Percentiles rank a stretch among this genome's conserved stretches.
Evolutionary conservation across 2,329 filamentous ascomycete species (phyloP).

Genomic region (Fusarium scirpi): DNA sequence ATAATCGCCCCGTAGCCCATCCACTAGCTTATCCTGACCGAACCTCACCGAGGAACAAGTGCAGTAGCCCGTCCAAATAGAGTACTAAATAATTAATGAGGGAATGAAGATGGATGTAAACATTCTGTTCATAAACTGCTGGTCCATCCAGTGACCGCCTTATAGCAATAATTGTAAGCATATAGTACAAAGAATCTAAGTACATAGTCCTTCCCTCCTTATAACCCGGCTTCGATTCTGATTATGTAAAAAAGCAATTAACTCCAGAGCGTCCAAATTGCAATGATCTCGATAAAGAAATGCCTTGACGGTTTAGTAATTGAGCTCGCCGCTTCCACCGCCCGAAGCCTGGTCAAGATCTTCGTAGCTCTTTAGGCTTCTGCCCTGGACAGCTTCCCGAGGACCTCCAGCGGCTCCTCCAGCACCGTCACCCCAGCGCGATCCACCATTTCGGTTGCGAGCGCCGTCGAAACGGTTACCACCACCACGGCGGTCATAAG

Average conservation of each 20-base stretch:
- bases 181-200: conserved; percentile 42
- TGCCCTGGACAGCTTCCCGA: conserved; percentile 89
- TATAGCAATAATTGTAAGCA: conserved; percentile 24
- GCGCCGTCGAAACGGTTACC: conserved; percentile 65
- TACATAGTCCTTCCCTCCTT: conserved; percentile 6
- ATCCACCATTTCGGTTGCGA: conserved; percentile 63
- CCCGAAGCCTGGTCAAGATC: conserved; percentile 89
- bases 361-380: conserved; percentile 96
- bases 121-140: conserved; percentile 11
- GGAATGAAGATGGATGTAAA: background rate
- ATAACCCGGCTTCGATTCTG: conserved; percentile 15
- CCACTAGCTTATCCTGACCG: conserved; percentile 33
- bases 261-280: conserved; percentile 27
- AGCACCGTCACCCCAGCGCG: conserved; percentile 80
- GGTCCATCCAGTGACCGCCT: background rate
- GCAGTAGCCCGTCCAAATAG: background rate
- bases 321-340: conserved; percentile 83
- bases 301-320: conserved; percentile 74
- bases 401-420: conserved; percentile 84
- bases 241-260: conserved; percentile 33
- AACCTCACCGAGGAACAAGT: conserved; percentile 10
- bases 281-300: background rate
- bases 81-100: background rate
- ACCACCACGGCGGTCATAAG: conserved; percentile 77
- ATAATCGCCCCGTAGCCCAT: background rate